A percentile compares a stretch with the other conserved stretches of the same genome.
phyloP scores from a whole-genome alignment of 768 basidiomycete genomes.

The Phlebiopsis gigantea region DNA sequence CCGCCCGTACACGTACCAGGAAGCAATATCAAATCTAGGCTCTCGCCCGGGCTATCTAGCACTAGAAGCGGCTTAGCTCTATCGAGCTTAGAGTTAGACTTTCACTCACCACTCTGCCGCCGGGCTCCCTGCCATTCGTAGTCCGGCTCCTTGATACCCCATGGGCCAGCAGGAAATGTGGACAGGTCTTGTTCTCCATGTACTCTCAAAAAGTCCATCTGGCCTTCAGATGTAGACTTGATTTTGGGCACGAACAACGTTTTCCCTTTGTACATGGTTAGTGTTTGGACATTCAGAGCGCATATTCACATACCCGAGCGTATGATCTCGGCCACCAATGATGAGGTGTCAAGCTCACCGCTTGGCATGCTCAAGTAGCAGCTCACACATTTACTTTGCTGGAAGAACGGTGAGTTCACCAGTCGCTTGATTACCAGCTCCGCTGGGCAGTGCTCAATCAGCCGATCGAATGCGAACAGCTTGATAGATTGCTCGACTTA shows the following conservation, averaged over 20 bases:
- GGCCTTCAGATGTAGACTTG: slow-evolving; percentile 28
- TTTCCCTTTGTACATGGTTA: slow-evolving; percentile 40
- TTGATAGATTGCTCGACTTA: slow-evolving; percentile 25
- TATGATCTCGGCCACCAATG: slow-evolving; percentile 48
- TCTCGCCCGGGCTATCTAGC: slow-evolving; percentile 23
- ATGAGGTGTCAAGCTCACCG: slow-evolving; percentile 59
- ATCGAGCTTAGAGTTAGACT: neutral
- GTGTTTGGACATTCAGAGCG: slow-evolving; percentile 3
- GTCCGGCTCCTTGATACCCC: slow-evolving; percentile 74
- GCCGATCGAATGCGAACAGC: slow-evolving; percentile 20
- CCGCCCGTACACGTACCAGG: slow-evolving; percentile 43
- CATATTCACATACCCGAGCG: slow-evolving; percentile 42
- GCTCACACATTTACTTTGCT: slow-evolving; percentile 45
- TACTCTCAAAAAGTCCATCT: slow-evolving; percentile 65
- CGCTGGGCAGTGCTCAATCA: slow-evolving; percentile 29
- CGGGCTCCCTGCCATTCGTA: slow-evolving; percentile 34
- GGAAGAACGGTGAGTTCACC: slow-evolving; percentile 46
- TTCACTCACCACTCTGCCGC: slow-evolving; percentile 48
- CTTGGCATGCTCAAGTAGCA: slow-evolving; percentile 81
- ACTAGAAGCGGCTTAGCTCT: neutral
- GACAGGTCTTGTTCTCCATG: slow-evolving; percentile 54
- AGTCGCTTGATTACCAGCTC: slow-evolving; percentile 43
- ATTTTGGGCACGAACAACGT: slow-evolving; percentile 68
- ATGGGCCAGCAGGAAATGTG: slow-evolving; percentile 52
- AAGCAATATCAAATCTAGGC: slow-evolving; percentile 59